phyloP scores from a whole-genome alignment of 179 eudicot species.

The Nepenthes alata region DNA sequence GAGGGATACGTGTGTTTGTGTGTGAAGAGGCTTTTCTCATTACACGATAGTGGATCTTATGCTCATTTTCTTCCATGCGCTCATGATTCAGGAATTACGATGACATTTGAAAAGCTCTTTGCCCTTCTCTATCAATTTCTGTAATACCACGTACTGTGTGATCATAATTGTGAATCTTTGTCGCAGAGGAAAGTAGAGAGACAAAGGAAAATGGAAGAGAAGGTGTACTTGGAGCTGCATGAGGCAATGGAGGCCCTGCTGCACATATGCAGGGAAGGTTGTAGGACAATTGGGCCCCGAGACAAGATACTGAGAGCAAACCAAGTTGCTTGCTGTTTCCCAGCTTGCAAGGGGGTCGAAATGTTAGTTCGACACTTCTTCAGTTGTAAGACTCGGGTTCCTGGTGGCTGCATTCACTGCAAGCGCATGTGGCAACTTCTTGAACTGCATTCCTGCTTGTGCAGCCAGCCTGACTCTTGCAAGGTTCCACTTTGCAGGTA shows the following conservation, averaged over 20 bases:
- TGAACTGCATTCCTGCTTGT: constrained; percentile 73
- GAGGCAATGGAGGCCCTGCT: constrained; percentile 74
- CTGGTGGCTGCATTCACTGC: constrained; percentile 72
- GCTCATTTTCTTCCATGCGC: no score
- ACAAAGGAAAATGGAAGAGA: constrained; percentile 45
- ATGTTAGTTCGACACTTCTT: constrained; percentile 60
- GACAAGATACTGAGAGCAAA: constrained; percentile 50
- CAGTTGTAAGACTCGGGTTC: constrained; percentile 50
- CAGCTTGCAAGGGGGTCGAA: constrained; percentile 67
- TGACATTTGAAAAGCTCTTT: neutral
- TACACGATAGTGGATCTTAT: no score
- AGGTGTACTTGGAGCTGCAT: constrained; percentile 47
- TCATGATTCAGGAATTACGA: neutral
- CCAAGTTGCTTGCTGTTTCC: constrained; percentile 39
- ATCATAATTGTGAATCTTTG: neutral
- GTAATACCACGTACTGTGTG: no score
- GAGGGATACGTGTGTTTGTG: no score
- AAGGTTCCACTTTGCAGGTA: constrained; percentile 80
- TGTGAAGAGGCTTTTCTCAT: no score
- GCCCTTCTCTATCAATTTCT: neutral
- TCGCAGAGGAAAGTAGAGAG: constrained; percentile 55
- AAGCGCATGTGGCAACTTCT: constrained; percentile 82
- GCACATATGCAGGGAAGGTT: constrained; percentile 76
- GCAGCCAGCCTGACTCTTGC: constrained; percentile 58
- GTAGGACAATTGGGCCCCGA: constrained; percentile 67